Evolutionary conservation across 2,329 filamentous ascomycete genomes (phyloP).

Genomic region (Fusarium subtropicale): DNA sequence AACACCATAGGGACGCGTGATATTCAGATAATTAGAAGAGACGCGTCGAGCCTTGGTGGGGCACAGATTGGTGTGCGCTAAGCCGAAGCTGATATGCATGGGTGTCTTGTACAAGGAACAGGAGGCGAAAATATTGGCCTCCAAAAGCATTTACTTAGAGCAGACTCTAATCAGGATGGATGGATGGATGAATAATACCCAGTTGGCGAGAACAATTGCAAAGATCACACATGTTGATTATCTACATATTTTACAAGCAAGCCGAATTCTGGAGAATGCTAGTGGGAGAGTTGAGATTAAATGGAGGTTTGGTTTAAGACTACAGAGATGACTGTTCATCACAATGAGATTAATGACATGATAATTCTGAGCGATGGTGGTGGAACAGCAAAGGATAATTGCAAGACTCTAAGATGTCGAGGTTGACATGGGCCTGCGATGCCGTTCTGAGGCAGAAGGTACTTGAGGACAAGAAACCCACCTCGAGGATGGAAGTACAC

Average conservation of each 20-base stretch:
- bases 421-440: neutral
- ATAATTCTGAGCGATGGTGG: neutral
- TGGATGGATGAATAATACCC: constrained; percentile 39
- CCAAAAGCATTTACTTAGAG: neutral
- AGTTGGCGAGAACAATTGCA: constrained; percentile 8
- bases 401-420: constrained; percentile 7
- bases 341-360: neutral
- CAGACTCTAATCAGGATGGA: neutral
- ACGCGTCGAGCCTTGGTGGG: constrained; percentile 39
- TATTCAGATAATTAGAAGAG: constrained; percentile 33
- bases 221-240: constrained; percentile 2
- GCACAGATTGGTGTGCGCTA: constrained; percentile 8
- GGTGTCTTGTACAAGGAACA: neutral
- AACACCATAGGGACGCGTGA: constrained; percentile 45
- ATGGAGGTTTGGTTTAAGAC: neutral
- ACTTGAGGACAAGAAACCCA: constrained; percentile 2
- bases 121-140: neutral
- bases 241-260: neutral
- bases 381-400: neutral
- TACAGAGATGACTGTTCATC: neutral
- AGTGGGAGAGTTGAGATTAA: neutral
- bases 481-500: constrained; percentile 4
- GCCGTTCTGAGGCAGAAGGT: neutral
- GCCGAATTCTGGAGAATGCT: neutral
- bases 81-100: constrained; percentile 31